Evolutionary conservation across 768 basidiomycete genomes (phyloP).

Genomic region (Roridomyces roridus): DNA sequence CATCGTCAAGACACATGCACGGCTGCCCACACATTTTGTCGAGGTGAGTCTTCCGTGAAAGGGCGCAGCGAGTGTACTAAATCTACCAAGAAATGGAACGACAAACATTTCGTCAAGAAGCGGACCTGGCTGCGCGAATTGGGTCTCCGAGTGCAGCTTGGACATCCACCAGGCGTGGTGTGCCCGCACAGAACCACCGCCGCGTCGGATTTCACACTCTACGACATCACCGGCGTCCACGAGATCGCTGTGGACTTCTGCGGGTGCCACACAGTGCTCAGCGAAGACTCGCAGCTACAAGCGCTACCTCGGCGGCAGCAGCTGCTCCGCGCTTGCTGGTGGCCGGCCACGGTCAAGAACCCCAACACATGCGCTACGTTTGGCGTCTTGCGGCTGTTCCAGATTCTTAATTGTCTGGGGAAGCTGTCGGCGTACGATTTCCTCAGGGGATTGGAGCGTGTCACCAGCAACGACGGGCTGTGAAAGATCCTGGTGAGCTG

Average conservation of each 20-base stretch:
- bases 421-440: conserved; percentile 6
- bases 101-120: background rate
- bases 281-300: background rate
- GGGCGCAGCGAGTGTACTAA: background rate
- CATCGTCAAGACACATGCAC: background rate
- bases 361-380: conserved; percentile 2
- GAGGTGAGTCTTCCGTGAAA: background rate
- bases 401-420: background rate
- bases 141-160: conserved; percentile 9
- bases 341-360: conserved; percentile 10
- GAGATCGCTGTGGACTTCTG: background rate
- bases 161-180: background rate
- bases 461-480: background rate
- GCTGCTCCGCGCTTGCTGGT: conserved; percentile 14
- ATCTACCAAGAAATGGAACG: background rate
- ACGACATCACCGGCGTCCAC: conserved; percentile 1
- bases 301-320: background rate
- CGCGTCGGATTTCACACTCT: background rate
- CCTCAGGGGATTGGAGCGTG: background rate
- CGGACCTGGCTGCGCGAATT: background rate
- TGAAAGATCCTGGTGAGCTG: background rate
- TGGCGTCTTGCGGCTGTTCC: background rate
- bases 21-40: background rate
- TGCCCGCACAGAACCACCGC: background rate
- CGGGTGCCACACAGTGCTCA: background rate